These are phyloP conservation scores for Aspergillus luchuensis DNA, from an alignment of 2,329 filamentous ascomycete species.

Conservation along the genomic window DNA sequence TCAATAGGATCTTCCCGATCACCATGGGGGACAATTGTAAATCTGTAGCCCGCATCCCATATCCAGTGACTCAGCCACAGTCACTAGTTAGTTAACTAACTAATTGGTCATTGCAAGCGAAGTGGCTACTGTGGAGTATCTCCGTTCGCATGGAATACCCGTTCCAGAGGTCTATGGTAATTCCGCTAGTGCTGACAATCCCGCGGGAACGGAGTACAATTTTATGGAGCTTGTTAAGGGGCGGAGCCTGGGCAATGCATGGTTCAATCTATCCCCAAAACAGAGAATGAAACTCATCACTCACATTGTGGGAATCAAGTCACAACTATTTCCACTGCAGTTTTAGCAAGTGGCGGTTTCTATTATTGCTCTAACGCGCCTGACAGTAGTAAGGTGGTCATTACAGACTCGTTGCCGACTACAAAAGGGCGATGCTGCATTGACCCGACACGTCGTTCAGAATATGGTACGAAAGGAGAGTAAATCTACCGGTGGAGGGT, in stretches of 20 bases:
- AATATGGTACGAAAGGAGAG: slow-evolving; percentile 4
- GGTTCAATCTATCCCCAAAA: background rate
- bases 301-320: background rate
- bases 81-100: background rate
- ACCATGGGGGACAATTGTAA: background rate
- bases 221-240: background rate
- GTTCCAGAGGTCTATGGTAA: background rate
- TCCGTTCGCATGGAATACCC: background rate
- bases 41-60: background rate
- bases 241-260: background rate
- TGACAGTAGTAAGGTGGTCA: background rate
- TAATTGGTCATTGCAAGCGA: background rate
- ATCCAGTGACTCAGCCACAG: background rate
- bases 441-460: slow-evolving; percentile 10
- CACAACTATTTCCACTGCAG: background rate
- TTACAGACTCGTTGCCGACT: background rate
- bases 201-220: background rate
- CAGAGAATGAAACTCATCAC: background rate
- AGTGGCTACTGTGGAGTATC: background rate
- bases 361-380: background rate
- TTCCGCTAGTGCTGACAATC: background rate
- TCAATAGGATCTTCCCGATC: slow-evolving; percentile 1
- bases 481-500: slow-evolving; percentile 3
- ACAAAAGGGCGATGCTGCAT: background rate
- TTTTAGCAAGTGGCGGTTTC: background rate